Conservation (phyloP, 345 rosid genomes). For the Citrus hindsii region DNA sequence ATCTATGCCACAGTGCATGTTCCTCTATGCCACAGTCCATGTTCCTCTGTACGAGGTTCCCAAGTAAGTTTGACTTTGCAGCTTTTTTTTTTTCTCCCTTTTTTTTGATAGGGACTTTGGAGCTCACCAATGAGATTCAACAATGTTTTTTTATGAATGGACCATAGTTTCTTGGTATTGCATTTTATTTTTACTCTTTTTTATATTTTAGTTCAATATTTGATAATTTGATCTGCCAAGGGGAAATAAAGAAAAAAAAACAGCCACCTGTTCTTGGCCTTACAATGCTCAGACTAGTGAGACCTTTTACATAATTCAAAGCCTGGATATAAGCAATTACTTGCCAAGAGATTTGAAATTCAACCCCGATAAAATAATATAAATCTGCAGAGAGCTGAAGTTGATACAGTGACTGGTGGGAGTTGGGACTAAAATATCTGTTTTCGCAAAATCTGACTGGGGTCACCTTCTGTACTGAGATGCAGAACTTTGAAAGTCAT, state of each 20-base stretch:
- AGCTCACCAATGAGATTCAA: neutral
- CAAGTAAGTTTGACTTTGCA: neutral
- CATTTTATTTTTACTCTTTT: neutral
- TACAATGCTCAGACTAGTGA: neutral
- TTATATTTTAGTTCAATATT: neutral
- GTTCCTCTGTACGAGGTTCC: neutral
- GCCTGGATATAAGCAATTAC: neutral
- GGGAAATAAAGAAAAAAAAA: too few relatives aligned
- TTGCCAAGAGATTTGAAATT: neutral
- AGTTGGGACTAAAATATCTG: neutral
- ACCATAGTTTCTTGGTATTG: neutral
- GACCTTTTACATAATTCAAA: neutral
- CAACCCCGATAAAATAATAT: neutral
- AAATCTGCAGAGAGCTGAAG: neutral
- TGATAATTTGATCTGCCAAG: neutral
- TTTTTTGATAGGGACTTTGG: neutral
- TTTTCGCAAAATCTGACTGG: neutral
- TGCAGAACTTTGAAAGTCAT: constrained; percentile 1
- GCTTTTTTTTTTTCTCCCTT: neutral
- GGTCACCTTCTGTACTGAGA: neutral
- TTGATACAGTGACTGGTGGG: neutral
- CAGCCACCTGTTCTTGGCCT: neutral
- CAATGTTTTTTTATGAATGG: neutral
- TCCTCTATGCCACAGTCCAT: neutral
- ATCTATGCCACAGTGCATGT: neutral